Conservation (phyloP, 73 alveolate species). For the Breviolum minutum region DNA sequence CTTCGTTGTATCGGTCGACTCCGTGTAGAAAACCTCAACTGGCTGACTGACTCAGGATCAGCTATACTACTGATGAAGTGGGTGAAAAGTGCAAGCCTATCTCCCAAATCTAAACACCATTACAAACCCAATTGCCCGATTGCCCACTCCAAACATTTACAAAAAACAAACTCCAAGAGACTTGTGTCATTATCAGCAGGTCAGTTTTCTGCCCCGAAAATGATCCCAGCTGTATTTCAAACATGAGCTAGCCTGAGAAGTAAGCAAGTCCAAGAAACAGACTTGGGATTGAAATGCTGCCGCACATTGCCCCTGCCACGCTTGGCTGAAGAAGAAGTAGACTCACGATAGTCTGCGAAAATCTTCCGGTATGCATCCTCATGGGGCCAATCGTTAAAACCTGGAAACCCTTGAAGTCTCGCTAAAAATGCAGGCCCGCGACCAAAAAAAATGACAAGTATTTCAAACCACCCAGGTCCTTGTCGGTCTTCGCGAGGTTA, state of each 20-base stretch:
- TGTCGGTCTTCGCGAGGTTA: not conserved
- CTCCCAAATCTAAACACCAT: not conserved
- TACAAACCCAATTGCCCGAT: not conserved
- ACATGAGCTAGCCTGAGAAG: too few species aligned
- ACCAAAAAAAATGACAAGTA: too few species aligned
- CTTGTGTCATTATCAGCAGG: too few species aligned
- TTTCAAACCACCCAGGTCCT: not conserved
- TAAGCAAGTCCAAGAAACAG: not conserved
- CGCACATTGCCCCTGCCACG: conserved; percentile 1
- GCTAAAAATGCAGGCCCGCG: too few species aligned
- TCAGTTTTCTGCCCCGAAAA: too few species aligned
- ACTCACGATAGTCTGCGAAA: not conserved
- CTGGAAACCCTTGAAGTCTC: too few species aligned
- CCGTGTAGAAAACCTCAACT: not conserved
- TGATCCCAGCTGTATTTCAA: not conserved
- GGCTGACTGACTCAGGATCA: not conserved
- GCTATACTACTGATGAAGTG: too few species aligned
- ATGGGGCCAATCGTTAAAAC: too few species aligned
- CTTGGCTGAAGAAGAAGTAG: not conserved
- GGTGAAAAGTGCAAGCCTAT: not conserved
- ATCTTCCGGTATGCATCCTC: not conserved
- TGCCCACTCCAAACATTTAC: not conserved
- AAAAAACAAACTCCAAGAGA: too few species aligned
- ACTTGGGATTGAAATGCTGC: not conserved
- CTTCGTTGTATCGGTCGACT: not conserved